Percentiles rank a stretch among this genome's conserved stretches.
Conservation (phyloP, 1,284 basidiomycete species). For the Ganoderma boninense region DNA sequence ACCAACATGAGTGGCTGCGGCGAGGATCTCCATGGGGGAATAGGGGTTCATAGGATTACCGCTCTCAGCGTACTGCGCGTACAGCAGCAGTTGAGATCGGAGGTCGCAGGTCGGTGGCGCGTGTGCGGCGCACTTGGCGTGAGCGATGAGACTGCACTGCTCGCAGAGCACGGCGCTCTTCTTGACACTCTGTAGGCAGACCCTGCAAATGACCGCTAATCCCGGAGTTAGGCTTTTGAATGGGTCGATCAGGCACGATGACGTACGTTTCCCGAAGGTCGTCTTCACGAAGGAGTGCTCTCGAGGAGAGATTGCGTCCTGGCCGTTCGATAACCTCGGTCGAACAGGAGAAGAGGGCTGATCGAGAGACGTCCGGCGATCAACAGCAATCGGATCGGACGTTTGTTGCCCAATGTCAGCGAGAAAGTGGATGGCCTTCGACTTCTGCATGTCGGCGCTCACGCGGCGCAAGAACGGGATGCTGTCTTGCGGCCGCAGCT, state of each 20-base stretch:
- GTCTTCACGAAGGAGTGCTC: constrained; percentile 92
- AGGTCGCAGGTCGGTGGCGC: constrained; percentile 87
- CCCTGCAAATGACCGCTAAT: constrained; percentile 86
- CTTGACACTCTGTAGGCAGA: constrained; percentile 85
- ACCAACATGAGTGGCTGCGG: constrained; percentile 46
- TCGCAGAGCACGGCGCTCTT: constrained; percentile 90
- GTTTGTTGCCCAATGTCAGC: constrained; percentile 61
- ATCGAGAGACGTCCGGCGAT: constrained; percentile 40
- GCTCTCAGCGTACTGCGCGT: constrained; percentile 77
- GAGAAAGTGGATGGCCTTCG: constrained; percentile 66
- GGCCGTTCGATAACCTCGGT: constrained; percentile 50
- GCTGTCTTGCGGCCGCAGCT: constrained; percentile 89
- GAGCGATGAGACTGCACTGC: constrained; percentile 89
- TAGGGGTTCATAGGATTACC: constrained; percentile 61
- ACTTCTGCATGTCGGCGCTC: constrained; percentile 83
- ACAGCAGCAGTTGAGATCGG: constrained; percentile 75
- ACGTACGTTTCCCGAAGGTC: constrained; percentile 89
- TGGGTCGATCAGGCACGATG: constrained; percentile 6
- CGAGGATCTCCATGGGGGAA: constrained; percentile 58
- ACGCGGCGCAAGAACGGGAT: constrained; percentile 93
- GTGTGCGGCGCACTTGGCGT: constrained; percentile 78
- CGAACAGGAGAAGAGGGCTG: constrained; percentile 33
- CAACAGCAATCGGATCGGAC: constrained; percentile 46
- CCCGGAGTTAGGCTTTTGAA: constrained; percentile 30
- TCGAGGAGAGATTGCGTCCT: constrained; percentile 60